Evolutionary conservation across 2,329 filamentous ascomycete species (phyloP).

Genomic region (Ophiostoma sp.): DNA sequence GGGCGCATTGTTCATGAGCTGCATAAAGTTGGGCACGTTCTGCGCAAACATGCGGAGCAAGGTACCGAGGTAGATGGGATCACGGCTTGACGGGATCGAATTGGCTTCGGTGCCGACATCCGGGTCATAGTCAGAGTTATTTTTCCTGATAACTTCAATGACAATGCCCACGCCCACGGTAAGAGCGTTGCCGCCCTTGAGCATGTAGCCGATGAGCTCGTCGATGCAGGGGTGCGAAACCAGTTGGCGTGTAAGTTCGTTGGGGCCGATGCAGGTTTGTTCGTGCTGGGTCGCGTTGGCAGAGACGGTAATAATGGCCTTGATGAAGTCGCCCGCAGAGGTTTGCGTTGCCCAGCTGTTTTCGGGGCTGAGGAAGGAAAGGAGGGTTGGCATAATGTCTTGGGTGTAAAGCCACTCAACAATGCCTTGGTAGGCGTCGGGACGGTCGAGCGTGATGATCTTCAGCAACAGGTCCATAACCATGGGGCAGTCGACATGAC

Average conservation of each 20-base stretch:
- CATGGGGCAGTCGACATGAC: conserved; percentile 95
- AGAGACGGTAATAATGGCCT: conserved; percentile 98
- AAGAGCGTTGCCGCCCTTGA: conserved; percentile 86
- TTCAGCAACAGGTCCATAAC: conserved; percentile 97
- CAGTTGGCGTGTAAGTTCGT: conserved; percentile 91
- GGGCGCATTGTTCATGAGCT: conserved; percentile 75
- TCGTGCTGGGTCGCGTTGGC: conserved; percentile 98
- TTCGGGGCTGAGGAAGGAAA: conserved; percentile 83
- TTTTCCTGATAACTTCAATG: conserved; percentile 98
- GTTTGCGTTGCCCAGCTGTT: conserved; percentile 91
- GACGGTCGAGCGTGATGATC: conserved; percentile 93
- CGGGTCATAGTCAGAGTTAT: conserved; percentile 97
- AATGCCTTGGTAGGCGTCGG: conserved; percentile 85
- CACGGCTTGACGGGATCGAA: conserved; percentile 75
- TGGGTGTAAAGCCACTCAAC: conserved; percentile 97
- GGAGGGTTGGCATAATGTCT: conserved; percentile 79
- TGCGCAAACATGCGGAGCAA: conserved; percentile 85
- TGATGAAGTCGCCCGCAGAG: conserved; percentile 94
- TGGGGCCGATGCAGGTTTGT: conserved; percentile 97
- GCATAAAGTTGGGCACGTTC: conserved; percentile 93
- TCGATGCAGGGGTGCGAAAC: conserved; percentile 84
- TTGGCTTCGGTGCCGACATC: conserved; percentile 82
- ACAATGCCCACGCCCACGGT: conserved; percentile 96
- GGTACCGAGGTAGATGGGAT: conserved; percentile 94
- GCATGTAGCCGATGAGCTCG: conserved; percentile 86